phyloP scores from a whole-genome alignment of 2,329 filamentous ascomycete species.

The Fusarium nelsonii region DNA sequence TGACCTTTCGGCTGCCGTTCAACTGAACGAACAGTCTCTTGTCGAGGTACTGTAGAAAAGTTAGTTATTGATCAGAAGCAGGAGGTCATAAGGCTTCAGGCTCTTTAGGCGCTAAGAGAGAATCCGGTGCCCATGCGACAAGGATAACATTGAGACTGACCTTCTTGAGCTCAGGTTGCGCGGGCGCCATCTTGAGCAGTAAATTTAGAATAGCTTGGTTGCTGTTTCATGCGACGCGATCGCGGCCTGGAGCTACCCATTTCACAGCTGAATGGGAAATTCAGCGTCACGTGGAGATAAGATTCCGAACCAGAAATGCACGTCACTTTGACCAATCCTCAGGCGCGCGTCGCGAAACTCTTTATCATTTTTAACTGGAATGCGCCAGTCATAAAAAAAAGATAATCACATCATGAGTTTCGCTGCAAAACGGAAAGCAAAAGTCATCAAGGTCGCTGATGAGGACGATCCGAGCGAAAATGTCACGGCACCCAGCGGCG shows the following conservation, averaged over 20 bases:
- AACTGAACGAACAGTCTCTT: slow-evolving; percentile 98
- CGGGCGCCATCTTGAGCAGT: slow-evolving; percentile 87
- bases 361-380: slow-evolving; percentile 4
- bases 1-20: slow-evolving; percentile 97
- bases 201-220: slow-evolving; percentile 43
- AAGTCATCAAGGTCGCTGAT: slow-evolving; percentile 79
- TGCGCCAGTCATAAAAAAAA: slow-evolving; percentile 17
- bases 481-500: slow-evolving; percentile 40
- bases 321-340: slow-evolving; percentile 35
- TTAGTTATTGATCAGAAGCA: slow-evolving; percentile 40
- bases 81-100: slow-evolving; percentile 6
- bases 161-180: slow-evolving; percentile 99
- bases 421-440: slow-evolving; percentile 74
- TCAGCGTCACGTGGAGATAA: slow-evolving; percentile 63
- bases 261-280: slow-evolving; percentile 46
- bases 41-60: slow-evolving; percentile 85
- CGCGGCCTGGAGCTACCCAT: slow-evolving; percentile 43
- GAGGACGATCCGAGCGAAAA: slow-evolving; percentile 64
- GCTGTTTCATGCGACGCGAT: slow-evolving; percentile 49
- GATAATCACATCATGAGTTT: slow-evolving; percentile 63
- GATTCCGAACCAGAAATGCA: slow-evolving; percentile 50
- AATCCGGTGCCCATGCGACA: not conserved
- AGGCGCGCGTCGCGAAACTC: slow-evolving; percentile 31
- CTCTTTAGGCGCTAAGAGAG: no score
- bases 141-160: slow-evolving; percentile 60